Evolutionary conservation across 495 filamentous ascomycete genomes (phyloP).

Genomic region (Aspergillus nidulans): DNA sequence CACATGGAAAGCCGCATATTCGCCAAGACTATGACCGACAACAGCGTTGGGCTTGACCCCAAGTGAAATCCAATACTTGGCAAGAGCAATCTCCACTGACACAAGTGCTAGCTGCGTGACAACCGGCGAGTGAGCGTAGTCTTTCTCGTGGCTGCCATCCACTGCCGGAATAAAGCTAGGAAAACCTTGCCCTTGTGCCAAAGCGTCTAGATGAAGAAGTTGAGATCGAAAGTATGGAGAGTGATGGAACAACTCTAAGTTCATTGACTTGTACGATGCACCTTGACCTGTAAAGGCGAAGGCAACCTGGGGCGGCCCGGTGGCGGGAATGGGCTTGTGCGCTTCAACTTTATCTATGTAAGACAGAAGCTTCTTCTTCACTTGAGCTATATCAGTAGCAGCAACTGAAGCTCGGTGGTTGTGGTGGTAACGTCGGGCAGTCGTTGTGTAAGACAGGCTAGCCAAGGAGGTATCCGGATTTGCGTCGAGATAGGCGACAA

Average conservation of each 20-base stretch:
- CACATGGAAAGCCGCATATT: conserved; percentile 78
- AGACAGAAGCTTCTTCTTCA: neutral
- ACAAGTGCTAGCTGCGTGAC: conserved; percentile 66
- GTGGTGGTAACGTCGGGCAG: conserved; percentile 5
- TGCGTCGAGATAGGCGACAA: conserved; percentile 43
- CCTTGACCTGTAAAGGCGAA: conserved; percentile 5
- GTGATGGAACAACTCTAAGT: neutral
- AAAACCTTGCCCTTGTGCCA: conserved; percentile 2
- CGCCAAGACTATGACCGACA: conserved; percentile 77
- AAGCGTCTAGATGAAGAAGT: neutral
- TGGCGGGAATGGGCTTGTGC: conserved; percentile 1
- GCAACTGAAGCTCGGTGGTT: neutral
- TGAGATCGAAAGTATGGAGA: neutral
- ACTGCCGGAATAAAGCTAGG: conserved; percentile 1
- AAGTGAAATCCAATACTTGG: conserved; percentile 66
- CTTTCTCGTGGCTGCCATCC: conserved; percentile 2
- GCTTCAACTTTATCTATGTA: neutral
- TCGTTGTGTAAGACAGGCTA: conserved; percentile 4
- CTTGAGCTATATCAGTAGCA: neutral
- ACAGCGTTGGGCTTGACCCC: conserved; percentile 68
- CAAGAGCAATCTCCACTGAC: conserved; percentile 73
- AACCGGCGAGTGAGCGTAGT: conserved; percentile 53
- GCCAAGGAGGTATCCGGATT: neutral
- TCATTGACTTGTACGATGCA: neutral
- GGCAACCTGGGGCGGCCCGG: conserved; percentile 1